These are phyloP conservation scores for Saxophila tyrrhenica DNA, from an alignment of 495 filamentous ascomycete species.

Conservation along the genomic window DNA sequence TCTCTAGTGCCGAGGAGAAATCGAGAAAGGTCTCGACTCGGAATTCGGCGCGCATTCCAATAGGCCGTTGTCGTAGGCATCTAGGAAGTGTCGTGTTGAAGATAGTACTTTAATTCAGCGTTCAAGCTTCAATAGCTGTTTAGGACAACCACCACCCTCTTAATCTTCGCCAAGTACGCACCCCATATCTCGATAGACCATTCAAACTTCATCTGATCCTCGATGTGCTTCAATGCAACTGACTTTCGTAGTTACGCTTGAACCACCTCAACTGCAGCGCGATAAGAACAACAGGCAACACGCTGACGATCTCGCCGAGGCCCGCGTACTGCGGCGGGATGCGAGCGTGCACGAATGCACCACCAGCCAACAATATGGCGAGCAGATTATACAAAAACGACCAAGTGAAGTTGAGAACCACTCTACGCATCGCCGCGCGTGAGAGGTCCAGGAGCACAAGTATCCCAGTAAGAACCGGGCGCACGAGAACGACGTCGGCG, in stretches of 20 bases:
- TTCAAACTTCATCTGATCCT: background rate
- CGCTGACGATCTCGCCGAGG: constrained; percentile 66
- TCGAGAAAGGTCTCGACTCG: too few relatives aligned
- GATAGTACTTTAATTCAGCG: too few relatives aligned
- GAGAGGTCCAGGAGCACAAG: constrained; percentile 49
- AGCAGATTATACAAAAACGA: constrained; percentile 62
- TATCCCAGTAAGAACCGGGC: constrained; percentile 44
- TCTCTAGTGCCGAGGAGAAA: too few relatives aligned
- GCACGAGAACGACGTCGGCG: constrained; percentile 59
- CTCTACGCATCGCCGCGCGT: constrained; percentile 40
- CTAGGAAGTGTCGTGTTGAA: too few relatives aligned
- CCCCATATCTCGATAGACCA: constrained; percentile 1
- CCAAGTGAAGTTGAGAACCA: constrained; percentile 66
- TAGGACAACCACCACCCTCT: too few relatives aligned
- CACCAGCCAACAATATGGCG: constrained; percentile 58
- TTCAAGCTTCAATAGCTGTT: too few relatives aligned
- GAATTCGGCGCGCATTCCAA: too few relatives aligned
- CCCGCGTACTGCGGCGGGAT: constrained; percentile 68
- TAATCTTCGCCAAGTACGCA: background rate
- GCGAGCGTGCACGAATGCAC: constrained; percentile 50
- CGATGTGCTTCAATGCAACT: background rate
- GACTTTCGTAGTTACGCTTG: too few relatives aligned
- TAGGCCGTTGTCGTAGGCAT: too few relatives aligned
- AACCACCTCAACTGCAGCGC: constrained; percentile 38
- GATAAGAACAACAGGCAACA: constrained; percentile 58